These are phyloP conservation scores for Novymonas esmeraldas DNA, from an alignment of 208 protist species.

Conservation along the genomic window DNA sequence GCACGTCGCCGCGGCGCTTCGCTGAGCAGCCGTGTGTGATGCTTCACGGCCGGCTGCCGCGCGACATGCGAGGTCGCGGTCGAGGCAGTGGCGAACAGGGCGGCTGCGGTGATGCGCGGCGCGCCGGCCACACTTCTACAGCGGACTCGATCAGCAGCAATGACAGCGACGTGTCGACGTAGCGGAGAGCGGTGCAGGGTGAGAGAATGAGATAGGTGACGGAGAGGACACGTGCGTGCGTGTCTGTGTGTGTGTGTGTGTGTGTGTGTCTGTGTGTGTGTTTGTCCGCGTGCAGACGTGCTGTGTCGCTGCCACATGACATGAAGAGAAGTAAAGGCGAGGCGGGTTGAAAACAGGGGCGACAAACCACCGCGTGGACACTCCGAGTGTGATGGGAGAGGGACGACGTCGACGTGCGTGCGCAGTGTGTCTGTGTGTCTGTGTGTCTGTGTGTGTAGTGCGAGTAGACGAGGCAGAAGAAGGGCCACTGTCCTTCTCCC, in stretches of 20 bases:
- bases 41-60: neutral
- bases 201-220: too few species aligned
- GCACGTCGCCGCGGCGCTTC: neutral
- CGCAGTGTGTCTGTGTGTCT: too few species aligned
- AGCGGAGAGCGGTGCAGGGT: too few species aligned
- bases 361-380: too few species aligned
- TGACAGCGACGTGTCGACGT: constrained; percentile 21
- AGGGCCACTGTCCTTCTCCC: too few species aligned
- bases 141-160: constrained; percentile 14
- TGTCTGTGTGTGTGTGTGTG: neutral
- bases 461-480: too few species aligned
- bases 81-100: neutral
- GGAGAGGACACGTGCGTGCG: neutral
- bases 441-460: too few species aligned
- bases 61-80: neutral
- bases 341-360: too few species aligned
- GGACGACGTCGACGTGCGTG: too few species aligned
- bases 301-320: neutral
- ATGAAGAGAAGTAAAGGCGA: too few species aligned
- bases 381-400: too few species aligned
- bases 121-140: neutral
- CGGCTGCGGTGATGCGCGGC: neutral
- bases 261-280: neutral
- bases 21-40: constrained; percentile 4
- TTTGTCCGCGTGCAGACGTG: neutral